Base-by-base conservation (phyloP, 495 filamentous ascomycete genomes). In the Lasiosphaeria miniovina region DNA sequence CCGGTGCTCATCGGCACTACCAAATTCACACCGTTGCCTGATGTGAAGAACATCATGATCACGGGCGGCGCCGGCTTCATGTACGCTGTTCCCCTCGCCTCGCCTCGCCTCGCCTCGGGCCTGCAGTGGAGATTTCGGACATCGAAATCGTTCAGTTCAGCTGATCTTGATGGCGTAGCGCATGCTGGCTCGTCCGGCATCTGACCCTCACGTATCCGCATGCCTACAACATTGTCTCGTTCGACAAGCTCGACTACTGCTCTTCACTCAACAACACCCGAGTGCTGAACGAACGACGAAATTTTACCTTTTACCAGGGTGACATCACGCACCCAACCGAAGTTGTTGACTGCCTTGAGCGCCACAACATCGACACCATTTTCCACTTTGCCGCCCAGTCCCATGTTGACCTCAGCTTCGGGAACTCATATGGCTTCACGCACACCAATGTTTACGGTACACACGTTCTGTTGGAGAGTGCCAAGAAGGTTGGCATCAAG, bases 301-400 rank as follows among this genome's bases (percentile, higher is more conserved):
- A 90, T 71, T 91, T 91, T 68, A 78, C 78, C n/a, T 91, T 91
- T 68, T 80, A 88, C 65, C 82, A 85, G 68, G 88, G 87, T 54
- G 85, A 90, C 61, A 81, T 91, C 57, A 87, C 82, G 4, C 82
- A 84, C 64, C 82, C 80, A 10, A 73, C 75, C 17, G 80, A 85
- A 58, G 82, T 91, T 17, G 75, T 83, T 52, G 76, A 78, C 55
- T 83, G 79, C 58, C 76, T 91, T 49, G 71, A 82, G 63, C 74
- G 79, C 56, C 77, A 87, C 74, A 77, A 82, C 40, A 85, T 91
- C 72, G 87, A 91, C 70, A 87, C 85, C 41, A 80, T 91, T 50
- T 83, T 91, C 65, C 88, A 91, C 70, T 89, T 91, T 61, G 88
- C 88, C 3, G 88, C 88, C 9, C 82, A 88, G 71, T 88, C 86